These are phyloP conservation scores for Lactarius sanguifluus DNA, from an alignment of 768 basidiomycete species.

Conservation along the genomic window DNA sequence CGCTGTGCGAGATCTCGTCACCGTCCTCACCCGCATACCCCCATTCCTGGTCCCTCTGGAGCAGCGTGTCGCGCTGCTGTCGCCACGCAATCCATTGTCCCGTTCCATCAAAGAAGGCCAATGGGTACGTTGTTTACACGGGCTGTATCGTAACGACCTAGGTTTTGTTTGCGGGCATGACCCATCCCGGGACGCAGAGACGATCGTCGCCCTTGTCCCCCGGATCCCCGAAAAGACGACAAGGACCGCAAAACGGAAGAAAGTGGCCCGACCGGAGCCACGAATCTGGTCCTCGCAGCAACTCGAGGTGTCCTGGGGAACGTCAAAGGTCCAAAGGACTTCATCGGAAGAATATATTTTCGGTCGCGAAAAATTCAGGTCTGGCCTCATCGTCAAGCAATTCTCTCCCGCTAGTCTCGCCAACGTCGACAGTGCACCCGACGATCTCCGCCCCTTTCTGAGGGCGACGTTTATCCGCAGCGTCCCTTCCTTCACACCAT, in stretches of 20 bases:
- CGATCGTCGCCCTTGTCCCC: background rate
- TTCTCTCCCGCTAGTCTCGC: background rate
- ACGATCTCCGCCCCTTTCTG: background rate
- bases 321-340: background rate
- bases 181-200: background rate
- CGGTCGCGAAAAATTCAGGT: background rate
- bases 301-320: background rate
- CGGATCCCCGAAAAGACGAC: background rate
- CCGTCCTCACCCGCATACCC: rapidly evolving
- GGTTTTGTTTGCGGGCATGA: background rate
- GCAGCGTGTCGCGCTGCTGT: background rate
- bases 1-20: background rate
- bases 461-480: background rate
- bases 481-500: background rate
- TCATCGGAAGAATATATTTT: background rate
- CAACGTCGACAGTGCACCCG: background rate
- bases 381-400: background rate
- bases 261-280: background rate
- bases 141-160: background rate
- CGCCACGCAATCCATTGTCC: background rate
- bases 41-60: background rate
- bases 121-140: background rate
- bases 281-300: background rate
- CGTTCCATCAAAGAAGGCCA: background rate
- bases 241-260: background rate